Conservation (phyloP, 208 protist genomes). For the Acanthamoeba culbertsoni region DNA sequence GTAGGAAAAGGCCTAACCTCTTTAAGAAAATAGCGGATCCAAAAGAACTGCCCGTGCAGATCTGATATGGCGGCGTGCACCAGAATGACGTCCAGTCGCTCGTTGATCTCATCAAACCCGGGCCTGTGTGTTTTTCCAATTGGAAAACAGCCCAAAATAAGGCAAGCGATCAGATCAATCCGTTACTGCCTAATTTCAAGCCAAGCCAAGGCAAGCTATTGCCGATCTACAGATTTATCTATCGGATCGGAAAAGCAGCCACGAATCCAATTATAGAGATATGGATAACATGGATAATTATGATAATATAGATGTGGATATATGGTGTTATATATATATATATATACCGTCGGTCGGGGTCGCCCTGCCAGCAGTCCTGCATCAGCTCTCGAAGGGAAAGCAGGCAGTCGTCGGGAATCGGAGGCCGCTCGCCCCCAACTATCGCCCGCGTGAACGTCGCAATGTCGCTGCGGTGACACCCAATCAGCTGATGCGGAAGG, state of each 20-base stretch:
- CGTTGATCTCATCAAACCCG: slow-evolving; percentile 23
- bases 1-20: no score
- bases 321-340: background rate
- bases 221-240: no score
- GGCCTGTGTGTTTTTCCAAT: no score
- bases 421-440: slow-evolving; percentile 59
- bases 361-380: slow-evolving; percentile 61
- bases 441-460: slow-evolving; percentile 65
- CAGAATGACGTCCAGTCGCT: background rate
- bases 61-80: slow-evolving; percentile 4
- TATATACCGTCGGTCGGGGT: background rate
- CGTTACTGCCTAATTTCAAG: no score
- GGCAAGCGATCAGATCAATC: no score
- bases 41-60: background rate
- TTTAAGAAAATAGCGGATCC: background rate
- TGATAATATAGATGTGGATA: background rate
- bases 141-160: no score
- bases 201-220: no score
- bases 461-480: no score
- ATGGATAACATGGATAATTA: no score
- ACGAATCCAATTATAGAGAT: no score
- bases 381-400: slow-evolving; percentile 27
- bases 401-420: slow-evolving; percentile 63
- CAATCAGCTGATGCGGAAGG: no score
- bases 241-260: no score